A percentile compares a stretch with the other conserved stretches of the same genome.
Conservation (phyloP, 129 eudicot species). For the Tanacetum coccineum region DNA sequence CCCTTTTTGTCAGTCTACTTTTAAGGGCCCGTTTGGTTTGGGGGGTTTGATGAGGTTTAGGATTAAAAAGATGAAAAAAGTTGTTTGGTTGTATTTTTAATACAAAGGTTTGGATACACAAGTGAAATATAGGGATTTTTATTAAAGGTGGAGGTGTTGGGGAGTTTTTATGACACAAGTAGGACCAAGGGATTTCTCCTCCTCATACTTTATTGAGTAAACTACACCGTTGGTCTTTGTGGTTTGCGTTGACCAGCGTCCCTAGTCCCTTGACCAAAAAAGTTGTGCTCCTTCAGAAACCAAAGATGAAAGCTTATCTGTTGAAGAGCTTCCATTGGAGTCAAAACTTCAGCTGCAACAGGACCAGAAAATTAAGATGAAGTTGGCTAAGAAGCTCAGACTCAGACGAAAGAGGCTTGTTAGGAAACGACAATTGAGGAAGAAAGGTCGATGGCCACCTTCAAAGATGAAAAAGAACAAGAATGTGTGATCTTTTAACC, state of each 20-base stretch:
- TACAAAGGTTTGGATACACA: too few relatives aligned
- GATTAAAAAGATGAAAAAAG: too few relatives aligned
- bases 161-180: too few relatives aligned
- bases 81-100: constrained; percentile 24
- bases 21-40: too few relatives aligned
- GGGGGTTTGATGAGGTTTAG: too few relatives aligned
- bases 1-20: not conserved
- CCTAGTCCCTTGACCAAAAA: too few relatives aligned
- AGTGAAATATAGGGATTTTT: too few relatives aligned
- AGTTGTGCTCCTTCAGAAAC: constrained; percentile 41
- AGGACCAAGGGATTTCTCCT: too few relatives aligned
- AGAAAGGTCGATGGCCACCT: constrained; percentile 99
- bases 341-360: constrained; percentile 61
- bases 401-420: constrained; percentile 85
- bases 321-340: constrained; percentile 76
- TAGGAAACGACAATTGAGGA: constrained; percentile 83
- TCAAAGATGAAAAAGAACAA: constrained; percentile 96
- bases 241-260: too few relatives aligned
- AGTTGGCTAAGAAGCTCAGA: constrained; percentile 80
- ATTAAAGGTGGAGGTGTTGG: too few relatives aligned
- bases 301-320: constrained; percentile 37
- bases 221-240: too few relatives aligned
- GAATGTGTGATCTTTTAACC: constrained; percentile 49
- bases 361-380: constrained; percentile 71
- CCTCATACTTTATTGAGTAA: too few relatives aligned